Conservation (phyloP, 2,329 filamentous ascomycete genomes). For the Alternaria ventricosa region DNA sequence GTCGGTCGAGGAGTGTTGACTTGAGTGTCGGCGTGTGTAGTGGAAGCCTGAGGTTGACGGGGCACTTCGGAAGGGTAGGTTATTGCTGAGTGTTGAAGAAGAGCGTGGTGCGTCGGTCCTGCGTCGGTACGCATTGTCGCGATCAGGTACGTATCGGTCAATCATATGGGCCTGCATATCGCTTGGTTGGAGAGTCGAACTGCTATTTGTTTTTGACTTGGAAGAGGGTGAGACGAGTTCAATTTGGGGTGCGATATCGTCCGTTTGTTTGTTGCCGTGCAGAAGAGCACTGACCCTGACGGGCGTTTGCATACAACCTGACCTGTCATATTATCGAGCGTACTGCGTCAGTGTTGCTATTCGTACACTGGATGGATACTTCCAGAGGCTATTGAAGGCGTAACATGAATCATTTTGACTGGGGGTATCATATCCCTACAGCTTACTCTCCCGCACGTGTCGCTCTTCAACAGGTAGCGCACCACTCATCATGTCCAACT, state of each 20-base stretch:
- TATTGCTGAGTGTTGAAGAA: background rate
- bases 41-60: background rate
- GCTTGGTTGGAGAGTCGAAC: background rate
- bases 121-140: background rate
- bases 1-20: background rate
- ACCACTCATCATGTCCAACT: conserved; percentile 61
- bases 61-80: background rate
- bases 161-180: background rate
- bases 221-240: background rate
- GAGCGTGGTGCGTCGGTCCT: background rate
- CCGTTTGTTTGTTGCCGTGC: background rate
- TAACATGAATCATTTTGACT: conserved; percentile 16
- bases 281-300: background rate
- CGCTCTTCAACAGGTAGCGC: conserved; percentile 50
- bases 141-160: background rate
- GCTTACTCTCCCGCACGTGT: conserved; percentile 52
- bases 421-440: conserved; percentile 46
- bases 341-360: background rate
- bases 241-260: background rate
- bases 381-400: background rate
- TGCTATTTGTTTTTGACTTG: background rate
- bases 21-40: background rate
- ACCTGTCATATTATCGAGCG: background rate
- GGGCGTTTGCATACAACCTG: background rate
- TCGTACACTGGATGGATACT: background rate